phyloP scores from a whole-genome alignment of 331 rosid species.

The Arachis monticola region DNA sequence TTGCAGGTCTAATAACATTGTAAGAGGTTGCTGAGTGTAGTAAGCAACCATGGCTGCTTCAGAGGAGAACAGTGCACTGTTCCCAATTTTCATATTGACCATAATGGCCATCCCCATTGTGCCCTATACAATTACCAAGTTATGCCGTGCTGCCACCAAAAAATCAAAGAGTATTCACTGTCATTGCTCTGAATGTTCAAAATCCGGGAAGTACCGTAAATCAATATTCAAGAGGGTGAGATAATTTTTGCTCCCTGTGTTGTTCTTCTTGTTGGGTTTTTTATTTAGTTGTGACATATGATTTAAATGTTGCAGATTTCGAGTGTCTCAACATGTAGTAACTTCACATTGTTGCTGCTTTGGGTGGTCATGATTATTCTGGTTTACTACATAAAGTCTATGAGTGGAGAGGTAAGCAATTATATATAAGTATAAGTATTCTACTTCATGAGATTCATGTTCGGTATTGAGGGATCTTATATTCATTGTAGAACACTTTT shows the following conservation, averaged over 20 bases:
- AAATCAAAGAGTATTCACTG: conserved; percentile 92
- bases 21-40: conserved; percentile 41
- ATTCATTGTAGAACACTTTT: conserved; percentile 26
- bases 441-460: conserved; percentile 9
- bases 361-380: conserved; percentile 88
- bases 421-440: conserved; percentile 5
- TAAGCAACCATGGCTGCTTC: conserved; percentile 77
- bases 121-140: conserved; percentile 84
- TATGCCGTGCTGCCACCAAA: conserved; percentile 74
- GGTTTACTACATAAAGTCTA: conserved; percentile 86
- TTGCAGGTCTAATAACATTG: conserved; percentile 43
- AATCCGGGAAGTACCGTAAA: conserved; percentile 86
- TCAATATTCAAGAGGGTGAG: conserved; percentile 85
- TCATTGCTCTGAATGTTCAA: conserved; percentile 82
- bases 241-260: conserved; percentile 11
- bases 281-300: background rate
- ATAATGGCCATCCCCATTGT: conserved; percentile 94
- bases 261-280: background rate
- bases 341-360: conserved; percentile 78
- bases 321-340: conserved; percentile 79
- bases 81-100: conserved; percentile 93
- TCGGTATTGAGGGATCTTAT: conserved; percentile 19
- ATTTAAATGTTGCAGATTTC: conserved; percentile 73
- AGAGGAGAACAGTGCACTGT: conserved; percentile 87
- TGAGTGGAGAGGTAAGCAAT: conserved; percentile 77